These are phyloP conservation scores for Panicum virgatum DNA, from an alignment of 202 grass and related monocot genomes.

Conservation along the genomic window DNA sequence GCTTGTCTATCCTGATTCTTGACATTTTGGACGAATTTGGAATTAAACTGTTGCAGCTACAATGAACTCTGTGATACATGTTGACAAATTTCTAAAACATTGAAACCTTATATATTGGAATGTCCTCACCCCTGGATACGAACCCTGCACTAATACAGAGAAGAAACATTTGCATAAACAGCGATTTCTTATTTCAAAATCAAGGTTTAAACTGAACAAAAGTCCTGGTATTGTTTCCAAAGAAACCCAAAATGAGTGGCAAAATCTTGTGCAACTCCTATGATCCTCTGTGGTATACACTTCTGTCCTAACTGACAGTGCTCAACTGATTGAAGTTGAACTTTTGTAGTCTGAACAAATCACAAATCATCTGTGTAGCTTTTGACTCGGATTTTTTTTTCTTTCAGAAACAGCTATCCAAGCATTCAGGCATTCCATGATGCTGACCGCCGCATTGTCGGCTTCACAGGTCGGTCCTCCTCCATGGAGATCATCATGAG, in stretches of 20 bases:
- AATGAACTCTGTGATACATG: too few relatives aligned
- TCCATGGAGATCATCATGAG: conserved; percentile 89
- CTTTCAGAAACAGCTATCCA: background rate
- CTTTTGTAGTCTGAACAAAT: conserved; percentile 12
- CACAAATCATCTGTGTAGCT: conserved; percentile 17
- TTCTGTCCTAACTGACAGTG: conserved; percentile 39
- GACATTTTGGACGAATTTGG: background rate
- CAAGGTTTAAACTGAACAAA: conserved; percentile 17
- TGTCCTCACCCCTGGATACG: background rate
- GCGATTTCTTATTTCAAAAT: conserved; percentile 35
- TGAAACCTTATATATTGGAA: background rate
- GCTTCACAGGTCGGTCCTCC: conserved; percentile 77
- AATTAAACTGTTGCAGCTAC: background rate
- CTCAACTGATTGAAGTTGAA: conserved; percentile 9
- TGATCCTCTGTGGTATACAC: conserved; percentile 29
- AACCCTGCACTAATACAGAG: background rate
- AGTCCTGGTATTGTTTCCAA: conserved; percentile 1
- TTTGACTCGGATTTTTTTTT: background rate
- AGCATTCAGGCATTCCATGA: conserved; percentile 66
- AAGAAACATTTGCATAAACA: background rate
- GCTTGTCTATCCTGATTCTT: background rate
- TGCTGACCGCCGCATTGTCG: conserved; percentile 59
- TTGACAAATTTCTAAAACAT: background rate
- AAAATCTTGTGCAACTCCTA: conserved; percentile 26
- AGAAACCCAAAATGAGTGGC: background rate